Conservation (phyloP, 805 yeast genomes). For the Lipomyces chichibuensis region DNA sequence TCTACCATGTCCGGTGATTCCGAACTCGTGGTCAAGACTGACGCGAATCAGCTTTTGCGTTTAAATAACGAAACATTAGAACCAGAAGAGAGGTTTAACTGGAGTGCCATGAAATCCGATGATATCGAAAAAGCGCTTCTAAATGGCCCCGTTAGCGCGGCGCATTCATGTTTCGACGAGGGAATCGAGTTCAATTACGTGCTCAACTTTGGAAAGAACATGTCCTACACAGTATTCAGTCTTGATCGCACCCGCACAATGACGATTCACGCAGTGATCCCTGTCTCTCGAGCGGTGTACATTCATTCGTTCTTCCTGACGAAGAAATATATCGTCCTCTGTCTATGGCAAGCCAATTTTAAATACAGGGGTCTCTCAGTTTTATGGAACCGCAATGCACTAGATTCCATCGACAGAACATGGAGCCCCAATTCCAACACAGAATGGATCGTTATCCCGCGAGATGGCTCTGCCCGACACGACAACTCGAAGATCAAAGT, state of each 20-base stretch:
- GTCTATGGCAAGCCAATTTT: conserved; percentile 21
- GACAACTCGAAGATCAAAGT: conserved; percentile 16
- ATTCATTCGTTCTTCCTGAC: conserved; percentile 21
- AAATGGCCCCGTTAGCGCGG: conserved; percentile 15
- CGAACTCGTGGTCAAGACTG: conserved; percentile 12
- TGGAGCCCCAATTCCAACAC: conserved; percentile 12
- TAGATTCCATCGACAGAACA: conserved; percentile 10
- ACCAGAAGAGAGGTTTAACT: conserved; percentile 7
- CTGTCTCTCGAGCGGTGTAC: conserved; percentile 7
- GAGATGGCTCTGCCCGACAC: conserved; percentile 16
- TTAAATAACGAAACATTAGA: conserved; percentile 14
- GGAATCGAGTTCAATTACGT: conserved; percentile 18
- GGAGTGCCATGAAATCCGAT: conserved; percentile 8
- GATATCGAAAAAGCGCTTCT: neutral
- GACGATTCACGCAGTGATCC: conserved; percentile 10
- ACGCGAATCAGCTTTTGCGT: conserved; percentile 7
- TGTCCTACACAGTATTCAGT: conserved; percentile 13
- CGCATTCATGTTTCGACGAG: conserved; percentile 21
- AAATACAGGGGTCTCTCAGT: conserved; percentile 16
- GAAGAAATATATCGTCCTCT: conserved; percentile 14
- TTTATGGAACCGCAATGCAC: conserved; percentile 16
- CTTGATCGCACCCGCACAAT: conserved; percentile 4
- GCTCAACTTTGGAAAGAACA: conserved; percentile 7
- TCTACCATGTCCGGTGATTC: conserved; percentile 13
- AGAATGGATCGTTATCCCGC: conserved; percentile 18